phyloP scores from a whole-genome alignment of 768 basidiomycete species.

The Boletales sp. region DNA sequence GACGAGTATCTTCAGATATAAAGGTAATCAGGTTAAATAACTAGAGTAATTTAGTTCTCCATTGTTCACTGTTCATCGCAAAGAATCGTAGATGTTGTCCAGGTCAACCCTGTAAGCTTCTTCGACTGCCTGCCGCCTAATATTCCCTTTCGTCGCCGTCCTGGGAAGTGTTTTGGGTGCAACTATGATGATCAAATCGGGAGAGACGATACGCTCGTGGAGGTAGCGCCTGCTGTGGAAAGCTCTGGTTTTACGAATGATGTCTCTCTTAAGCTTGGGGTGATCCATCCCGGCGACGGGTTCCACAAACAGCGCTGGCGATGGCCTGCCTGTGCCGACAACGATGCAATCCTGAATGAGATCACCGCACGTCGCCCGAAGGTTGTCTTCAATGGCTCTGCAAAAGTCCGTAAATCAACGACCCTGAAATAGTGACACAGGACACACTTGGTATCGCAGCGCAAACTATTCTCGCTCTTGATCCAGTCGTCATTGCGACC shows the following conservation, averaged over 20 bases:
- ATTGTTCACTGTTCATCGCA: constrained; percentile 10
- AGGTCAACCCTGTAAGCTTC: constrained; percentile 55
- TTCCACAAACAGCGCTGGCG: constrained; percentile 74
- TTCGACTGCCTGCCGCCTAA: constrained; percentile 74
- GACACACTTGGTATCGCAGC: constrained; percentile 70
- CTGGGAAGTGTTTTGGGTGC: constrained; percentile 64
- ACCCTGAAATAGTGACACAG: not conserved
- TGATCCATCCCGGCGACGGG: constrained; percentile 50
- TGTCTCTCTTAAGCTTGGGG: constrained; percentile 61
- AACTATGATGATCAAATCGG: constrained; percentile 67
- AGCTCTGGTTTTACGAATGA: constrained; percentile 66
- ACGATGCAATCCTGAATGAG: constrained; percentile 74
- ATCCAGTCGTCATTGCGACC: constrained; percentile 86
- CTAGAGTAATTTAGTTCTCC: constrained; percentile 17
- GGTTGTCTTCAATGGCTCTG: constrained; percentile 76
- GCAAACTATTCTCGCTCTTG: constrained; percentile 73
- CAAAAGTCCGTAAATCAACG: constrained; percentile 6
- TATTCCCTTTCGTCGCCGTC: constrained; percentile 80
- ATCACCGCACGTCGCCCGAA: constrained; percentile 58
- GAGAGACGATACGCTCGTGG: constrained; percentile 69
- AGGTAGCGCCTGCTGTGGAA: constrained; percentile 76
- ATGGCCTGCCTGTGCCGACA: constrained; percentile 73
- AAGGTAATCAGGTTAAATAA: constrained; percentile 3
- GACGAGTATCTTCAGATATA: constrained; percentile 6
- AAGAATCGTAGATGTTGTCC: constrained; percentile 50